Base-by-base conservation (phyloP, 306 rosid species). In the Clitoria ternatea region DNA sequence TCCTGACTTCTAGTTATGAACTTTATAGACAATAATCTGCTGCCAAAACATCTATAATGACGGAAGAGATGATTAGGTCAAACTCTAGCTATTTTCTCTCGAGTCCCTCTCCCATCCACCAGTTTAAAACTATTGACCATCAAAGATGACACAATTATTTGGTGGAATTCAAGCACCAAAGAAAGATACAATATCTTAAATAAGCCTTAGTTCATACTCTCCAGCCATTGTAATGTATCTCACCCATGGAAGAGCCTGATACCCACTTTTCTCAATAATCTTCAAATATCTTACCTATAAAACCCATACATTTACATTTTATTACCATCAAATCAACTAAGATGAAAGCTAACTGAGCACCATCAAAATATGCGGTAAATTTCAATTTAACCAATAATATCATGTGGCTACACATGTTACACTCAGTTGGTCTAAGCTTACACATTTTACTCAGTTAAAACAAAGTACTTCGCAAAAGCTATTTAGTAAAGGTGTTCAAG, bases 191-290 rank as follows among this genome's bases (percentile, higher is more conserved):
- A 30, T 47, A 69, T 42, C 84, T 86, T 80, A 92, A 69, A 90
- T 77, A 43, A 92, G 93, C 83, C 98, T 83, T 53, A 92, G 76
- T 86, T 92, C 98, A 53, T 92, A 92, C 89, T 92, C 98, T 48
- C 98, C 98, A 1, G 93, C 98, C 98, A 92, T 92, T 70, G 98
- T 92, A 72, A 92, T 92, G 90, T 92, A 92, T 84, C 98, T 87
- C 87, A 92, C 98, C 98, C 98, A 92, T 32, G 98, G 98, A 79
- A 92, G 98, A 73, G 98, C 96, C 73, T 92, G 98, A 83, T 92
- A 89, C 60, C 96, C 98, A 66, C 98, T 92, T 85, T 92, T 92
- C 84, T 92, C 98, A 72, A 92, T 92, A 66, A 92, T 87, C 94
- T 92, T 92, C 92, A 92, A 73, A 81, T 92, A 92, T 50, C 98